Base-by-base conservation (phyloP, 441 rosid species). In the Bocquillonia castaneifolia region DNA sequence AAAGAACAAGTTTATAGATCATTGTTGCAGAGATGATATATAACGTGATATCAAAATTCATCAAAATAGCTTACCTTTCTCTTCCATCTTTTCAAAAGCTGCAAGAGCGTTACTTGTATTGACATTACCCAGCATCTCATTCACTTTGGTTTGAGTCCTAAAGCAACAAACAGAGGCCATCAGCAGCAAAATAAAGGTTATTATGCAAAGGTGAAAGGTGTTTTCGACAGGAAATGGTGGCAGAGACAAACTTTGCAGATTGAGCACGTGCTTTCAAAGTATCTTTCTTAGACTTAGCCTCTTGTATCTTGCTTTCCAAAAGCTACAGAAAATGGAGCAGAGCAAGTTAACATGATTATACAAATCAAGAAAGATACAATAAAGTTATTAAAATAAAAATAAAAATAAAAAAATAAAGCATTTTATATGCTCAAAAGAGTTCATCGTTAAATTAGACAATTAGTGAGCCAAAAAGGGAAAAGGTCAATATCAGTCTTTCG, bases 231-330 rank as follows among this genome's bases (percentile, higher is more conserved):
- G 57, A 71, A 57, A 56, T 75, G 66, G 71, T 34, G 61, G 62
- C 62, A 65, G 77, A 63, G 68, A 78, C 85, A 66, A 60, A 93
- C 96, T 86, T 91, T 14, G 99, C 97, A 73, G 96, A 86, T 63
- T 93, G 95, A 69, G 99, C 96, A 52, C 97, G 96, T 65, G 99
- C 99, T 81, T 88, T 91, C 75, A 93, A 78, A 47, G 97, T 91
- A 77, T 91, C 99, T 85, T 91, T 93, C 87, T 93, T 93, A 51
- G 99, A 88, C 82, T 66, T 89, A 58, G 99, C 99, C 79, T 93
- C 99, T 70, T 91, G 96, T 76, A 93, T 93, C 84, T 91, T 93
- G 88, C 97, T 91, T 84, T 93, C 99, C 83, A 93, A 73, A 72
- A 93, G 90, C 97, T 93, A 76, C 70, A 79, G 22, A 72, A 68